Conservation (phyloP, 2,329 filamentous ascomycete genomes). For the Fusarium avenaceum region DNA sequence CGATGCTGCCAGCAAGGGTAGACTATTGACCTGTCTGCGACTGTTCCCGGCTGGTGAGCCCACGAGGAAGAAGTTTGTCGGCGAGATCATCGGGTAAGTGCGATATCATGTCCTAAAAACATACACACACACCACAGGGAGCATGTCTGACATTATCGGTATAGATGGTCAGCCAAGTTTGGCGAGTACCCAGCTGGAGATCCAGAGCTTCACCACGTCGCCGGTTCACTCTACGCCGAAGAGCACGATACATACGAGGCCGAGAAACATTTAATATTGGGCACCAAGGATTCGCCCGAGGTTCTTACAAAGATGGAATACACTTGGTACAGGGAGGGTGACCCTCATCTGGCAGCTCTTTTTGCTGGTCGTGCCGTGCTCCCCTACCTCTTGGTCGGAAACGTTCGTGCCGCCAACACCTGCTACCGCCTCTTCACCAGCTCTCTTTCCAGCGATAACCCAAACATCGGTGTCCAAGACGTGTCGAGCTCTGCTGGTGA, state of each 20-base stretch:
- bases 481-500: slow-evolving; percentile 82
- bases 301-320: slow-evolving; percentile 88
- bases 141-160: slow-evolving; percentile 16
- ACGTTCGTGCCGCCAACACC: slow-evolving; percentile 88
- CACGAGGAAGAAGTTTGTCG: slow-evolving; percentile 91
- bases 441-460: slow-evolving; percentile 57
- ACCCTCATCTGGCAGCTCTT: slow-evolving; percentile 85
- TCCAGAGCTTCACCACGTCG: slow-evolving; percentile 93
- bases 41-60: slow-evolving; percentile 88
- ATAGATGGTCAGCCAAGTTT: slow-evolving; percentile 83
- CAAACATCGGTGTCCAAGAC: slow-evolving; percentile 79
- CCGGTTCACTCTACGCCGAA: slow-evolving; percentile 88
- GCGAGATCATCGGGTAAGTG: slow-evolving; percentile 81
- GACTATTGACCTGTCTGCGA: slow-evolving; percentile 82
- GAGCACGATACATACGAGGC: slow-evolving; percentile 95
- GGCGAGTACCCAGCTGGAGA: slow-evolving; percentile 93
- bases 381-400: slow-evolving; percentile 91
- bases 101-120: not conserved
- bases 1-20: slow-evolving; percentile 79
- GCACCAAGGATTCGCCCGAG: slow-evolving; percentile 88
- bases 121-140: not conserved
- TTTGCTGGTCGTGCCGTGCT: slow-evolving; percentile 90
- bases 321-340: slow-evolving; percentile 91
- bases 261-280: slow-evolving; percentile 88
- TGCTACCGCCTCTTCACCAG: slow-evolving; percentile 76